phyloP scores from a whole-genome alignment of 176 grass and related monocot genomes.

The Leersia perrieri region DNA sequence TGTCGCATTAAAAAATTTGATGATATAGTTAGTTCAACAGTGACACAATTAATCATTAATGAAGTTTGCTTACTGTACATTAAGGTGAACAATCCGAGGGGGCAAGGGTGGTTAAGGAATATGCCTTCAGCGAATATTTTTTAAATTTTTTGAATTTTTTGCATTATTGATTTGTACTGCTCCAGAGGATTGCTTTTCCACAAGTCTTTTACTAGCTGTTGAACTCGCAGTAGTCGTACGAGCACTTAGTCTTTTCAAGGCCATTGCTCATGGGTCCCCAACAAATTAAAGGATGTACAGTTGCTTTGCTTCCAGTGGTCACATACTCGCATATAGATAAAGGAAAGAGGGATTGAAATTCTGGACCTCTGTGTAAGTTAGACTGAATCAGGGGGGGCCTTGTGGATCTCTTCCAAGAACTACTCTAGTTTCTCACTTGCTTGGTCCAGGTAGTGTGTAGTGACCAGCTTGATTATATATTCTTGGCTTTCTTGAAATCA shows the following conservation, averaged over 20 bases:
- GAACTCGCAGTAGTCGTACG: conserved; percentile 45
- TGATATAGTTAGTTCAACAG: conserved; percentile 8
- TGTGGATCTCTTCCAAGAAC: conserved; percentile 36
- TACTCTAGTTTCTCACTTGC: conserved; percentile 1
- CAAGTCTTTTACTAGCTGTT: conserved; percentile 52
- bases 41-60: conserved; percentile 15
- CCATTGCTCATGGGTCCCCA: conserved; percentile 47
- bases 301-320: conserved; percentile 37
- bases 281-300: conserved; percentile 51
- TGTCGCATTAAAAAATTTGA: neutral
- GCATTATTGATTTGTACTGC: conserved; percentile 49
- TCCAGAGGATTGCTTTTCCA: conserved; percentile 46
- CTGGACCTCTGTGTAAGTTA: conserved; percentile 19
- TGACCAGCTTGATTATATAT: neutral
- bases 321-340: conserved; percentile 16
- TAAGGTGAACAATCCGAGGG: conserved; percentile 17
- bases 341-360: conserved; percentile 28
- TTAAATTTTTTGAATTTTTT: conserved; percentile 7
- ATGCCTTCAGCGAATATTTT: conserved; percentile 29
- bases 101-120: conserved; percentile 14
- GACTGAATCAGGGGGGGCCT: conserved; percentile 20
- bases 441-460: conserved; percentile 20
- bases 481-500: conserved; percentile 12
- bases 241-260: conserved; percentile 47
- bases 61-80: neutral